phyloP scores from a whole-genome alignment of 1,284 basidiomycete species.

The Sanghuangporus weigelae region DNA sequence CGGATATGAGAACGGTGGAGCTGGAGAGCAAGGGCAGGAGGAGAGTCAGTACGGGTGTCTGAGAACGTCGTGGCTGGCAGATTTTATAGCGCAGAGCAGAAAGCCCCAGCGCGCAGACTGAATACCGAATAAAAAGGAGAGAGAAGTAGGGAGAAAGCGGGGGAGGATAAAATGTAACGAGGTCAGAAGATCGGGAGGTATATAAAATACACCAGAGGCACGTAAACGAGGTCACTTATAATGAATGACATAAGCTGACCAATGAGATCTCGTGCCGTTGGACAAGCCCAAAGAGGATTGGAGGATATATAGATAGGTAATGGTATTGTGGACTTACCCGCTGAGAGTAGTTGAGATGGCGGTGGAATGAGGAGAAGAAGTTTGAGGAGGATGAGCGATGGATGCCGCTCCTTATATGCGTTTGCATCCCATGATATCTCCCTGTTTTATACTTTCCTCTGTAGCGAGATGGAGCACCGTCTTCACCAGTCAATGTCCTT shows the following conservation, averaged over 20 bases:
- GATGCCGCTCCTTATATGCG: slow-evolving; percentile 3
- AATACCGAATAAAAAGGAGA: neutral
- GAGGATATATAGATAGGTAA: neutral
- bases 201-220: slow-evolving; percentile 1
- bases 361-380: neutral
- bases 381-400: neutral
- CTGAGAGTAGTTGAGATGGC: neutral
- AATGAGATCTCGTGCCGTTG: neutral
- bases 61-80: slow-evolving; percentile 9
- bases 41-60: slow-evolving; percentile 3
- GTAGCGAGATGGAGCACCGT: slow-evolving; percentile 1
- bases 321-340: neutral
- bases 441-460: neutral
- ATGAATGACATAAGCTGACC: neutral
- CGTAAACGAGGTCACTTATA: neutral
- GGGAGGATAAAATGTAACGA: neutral
- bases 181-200: slow-evolving; percentile 3
- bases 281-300: neutral
- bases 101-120: neutral
- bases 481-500: neutral
- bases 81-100: neutral
- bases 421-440: slow-evolving; percentile 6
- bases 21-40: slow-evolving; percentile 15
- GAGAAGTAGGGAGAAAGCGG: neutral
- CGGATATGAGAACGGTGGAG: slow-evolving; percentile 17